Conservation (phyloP, 805 yeast genomes). For the Grigorovia yakushimaensis region DNA sequence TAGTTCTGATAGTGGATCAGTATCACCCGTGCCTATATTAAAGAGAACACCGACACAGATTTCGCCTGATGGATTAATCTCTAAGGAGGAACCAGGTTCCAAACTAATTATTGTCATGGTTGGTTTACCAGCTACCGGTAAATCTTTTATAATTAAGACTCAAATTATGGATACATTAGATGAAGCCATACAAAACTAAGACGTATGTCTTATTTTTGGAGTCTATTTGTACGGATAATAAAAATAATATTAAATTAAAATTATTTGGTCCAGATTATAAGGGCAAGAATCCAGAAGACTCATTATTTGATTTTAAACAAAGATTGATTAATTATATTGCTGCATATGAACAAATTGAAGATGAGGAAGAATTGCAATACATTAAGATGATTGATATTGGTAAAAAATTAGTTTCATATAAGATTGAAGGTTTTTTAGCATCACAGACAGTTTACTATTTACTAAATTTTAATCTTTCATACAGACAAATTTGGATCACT, state of each 20-base stretch:
- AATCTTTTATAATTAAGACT: slow-evolving; percentile 84
- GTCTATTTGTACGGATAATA: slow-evolving; percentile 73
- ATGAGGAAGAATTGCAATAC: slow-evolving; percentile 65
- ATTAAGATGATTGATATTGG: slow-evolving; percentile 96
- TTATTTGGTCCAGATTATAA: slow-evolving; percentile 88
- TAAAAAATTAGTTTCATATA: slow-evolving; percentile 82
- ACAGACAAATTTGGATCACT: slow-evolving; percentile 89
- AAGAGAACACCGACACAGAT: slow-evolving; percentile 57
- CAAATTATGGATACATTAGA: slow-evolving; percentile 85
- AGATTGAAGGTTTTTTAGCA: slow-evolving; percentile 79
- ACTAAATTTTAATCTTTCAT: slow-evolving; percentile 77
- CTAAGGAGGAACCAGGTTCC: slow-evolving; percentile 61
- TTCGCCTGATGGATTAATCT: slow-evolving; percentile 66
- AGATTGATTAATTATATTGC: slow-evolving; percentile 74
- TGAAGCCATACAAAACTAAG: too few relatives aligned
- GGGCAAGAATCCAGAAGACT: slow-evolving; percentile 71
- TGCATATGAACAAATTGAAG: slow-evolving; percentile 86
- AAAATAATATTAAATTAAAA: slow-evolving; percentile 74
- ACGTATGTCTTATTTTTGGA: slow-evolving; percentile 80
- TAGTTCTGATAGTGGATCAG: neutral
- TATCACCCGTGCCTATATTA: neutral
- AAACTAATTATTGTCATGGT: slow-evolving; percentile 93
- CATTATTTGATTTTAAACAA: slow-evolving; percentile 71
- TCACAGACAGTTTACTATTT: slow-evolving; percentile 89
- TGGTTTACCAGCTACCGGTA: slow-evolving; percentile 92